A percentile compares a stretch with the other conserved stretches of the same genome.
These are phyloP conservation scores for Dinochytrium kinnereticum DNA, from an alignment of 371 early-diverging fungal genomes.

Conservation along the genomic window DNA sequence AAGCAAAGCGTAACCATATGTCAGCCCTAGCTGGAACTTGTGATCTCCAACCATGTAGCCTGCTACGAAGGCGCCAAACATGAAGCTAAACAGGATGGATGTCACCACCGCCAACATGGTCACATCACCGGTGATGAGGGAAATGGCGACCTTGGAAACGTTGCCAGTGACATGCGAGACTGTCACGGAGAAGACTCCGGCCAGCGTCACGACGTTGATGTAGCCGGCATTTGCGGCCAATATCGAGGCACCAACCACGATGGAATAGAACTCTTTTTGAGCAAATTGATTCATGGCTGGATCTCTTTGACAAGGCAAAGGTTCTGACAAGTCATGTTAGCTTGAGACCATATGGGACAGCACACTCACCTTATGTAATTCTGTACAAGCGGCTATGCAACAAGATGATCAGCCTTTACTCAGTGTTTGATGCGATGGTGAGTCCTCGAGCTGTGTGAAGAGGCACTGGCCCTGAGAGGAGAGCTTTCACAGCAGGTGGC, in stretches of 20 bases:
- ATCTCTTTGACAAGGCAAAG: no score
- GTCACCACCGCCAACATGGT: slow-evolving; percentile 43
- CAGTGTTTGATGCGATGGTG: no score
- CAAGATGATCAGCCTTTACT: no score
- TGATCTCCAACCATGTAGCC: slow-evolving; percentile 59
- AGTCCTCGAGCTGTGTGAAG: no score
- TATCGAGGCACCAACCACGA: slow-evolving; percentile 56
- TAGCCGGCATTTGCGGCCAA: slow-evolving; percentile 60
- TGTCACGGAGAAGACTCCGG: slow-evolving; percentile 55
- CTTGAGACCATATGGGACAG: no score
- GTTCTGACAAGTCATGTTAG: no score
- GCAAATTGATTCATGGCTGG: slow-evolving; percentile 52
- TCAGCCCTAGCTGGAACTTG: slow-evolving; percentile 54
- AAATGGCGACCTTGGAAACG: slow-evolving; percentile 53
- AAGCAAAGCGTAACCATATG: slow-evolving; percentile 52
- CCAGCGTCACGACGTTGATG: slow-evolving; percentile 61
- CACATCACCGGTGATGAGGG: slow-evolving; percentile 44
- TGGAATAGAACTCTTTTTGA: slow-evolving; percentile 53
- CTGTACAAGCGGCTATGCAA: no score
- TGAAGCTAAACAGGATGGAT: slow-evolving; percentile 50
- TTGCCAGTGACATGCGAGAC: slow-evolving; percentile 62
- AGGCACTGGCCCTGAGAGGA: no score
- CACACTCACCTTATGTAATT: no score
- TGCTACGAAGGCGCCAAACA: slow-evolving; percentile 53
- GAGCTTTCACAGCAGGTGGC: no score